Base-by-base conservation (phyloP, 441 rosid species). In the Adansonia madagascariensis region DNA sequence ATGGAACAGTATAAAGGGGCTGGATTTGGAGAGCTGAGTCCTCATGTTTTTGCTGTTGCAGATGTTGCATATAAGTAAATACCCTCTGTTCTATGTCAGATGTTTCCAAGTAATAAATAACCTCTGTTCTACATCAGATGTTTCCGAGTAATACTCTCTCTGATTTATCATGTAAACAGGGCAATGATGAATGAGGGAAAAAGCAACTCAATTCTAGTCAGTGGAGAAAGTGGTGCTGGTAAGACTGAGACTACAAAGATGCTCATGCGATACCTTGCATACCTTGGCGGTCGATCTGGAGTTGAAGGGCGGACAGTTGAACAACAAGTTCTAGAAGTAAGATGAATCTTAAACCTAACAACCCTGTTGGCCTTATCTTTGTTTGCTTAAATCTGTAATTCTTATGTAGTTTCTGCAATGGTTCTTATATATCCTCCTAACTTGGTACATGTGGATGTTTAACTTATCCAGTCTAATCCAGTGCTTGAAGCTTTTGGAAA, bases 201-300 rank as follows among this genome's bases (percentile, higher is more conserved):
- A 84, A 89, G 85, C 86, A 91, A 89, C 77, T 89, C 95, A 24
- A 91, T 91, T 84, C 84, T 91, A 78, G 95, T 91, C 24, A 91
- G 95, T 77, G 95, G 95, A 80, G 95, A 91, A 85, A 91, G 95
- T 82, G 95, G 95, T 83, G 92, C 95, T 75, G 95, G 95, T 87
- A 91, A 91, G 82, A 91, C 95, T 3, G 95, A 91, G 85, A 91
- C 95, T 35, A 91, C 95, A 39, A 91, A 91, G 84, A 91, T 91
- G 95, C 90, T 91, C 43, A 91, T 91, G 95, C 78, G 91, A 71
- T 91, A 89, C 81, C 92, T 91, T 86, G 94, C 94, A 67, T 79
- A 78, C 82, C 78, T 91, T 85, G 91, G 95, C 71, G 95, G 95
- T 49, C 81, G 92, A 83, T 87, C 91, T 76, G 95, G 89, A 63